A percentile compares a stretch with the other conserved stretches of the same genome.
Evolutionary conservation across 305 asterid species (phyloP).

Genomic region (Fraxinus paxiana): DNA sequence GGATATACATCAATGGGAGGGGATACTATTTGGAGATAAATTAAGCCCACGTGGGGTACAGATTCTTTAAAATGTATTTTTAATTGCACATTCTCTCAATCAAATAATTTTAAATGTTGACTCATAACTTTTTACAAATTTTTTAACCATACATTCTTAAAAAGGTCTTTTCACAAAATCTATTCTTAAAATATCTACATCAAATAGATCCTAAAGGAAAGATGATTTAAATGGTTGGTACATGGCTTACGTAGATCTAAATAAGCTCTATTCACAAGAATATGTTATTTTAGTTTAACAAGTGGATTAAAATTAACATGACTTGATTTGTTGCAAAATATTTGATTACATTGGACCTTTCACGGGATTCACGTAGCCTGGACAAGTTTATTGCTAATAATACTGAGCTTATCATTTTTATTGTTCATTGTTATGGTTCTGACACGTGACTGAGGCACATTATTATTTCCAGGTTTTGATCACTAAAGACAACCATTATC

Average conservation of each 20-base stretch:
- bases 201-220: not conserved
- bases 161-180: not conserved
- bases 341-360: not conserved
- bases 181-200: not conserved
- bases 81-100: not conserved
- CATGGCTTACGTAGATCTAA: not conserved
- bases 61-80: not conserved
- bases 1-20: not conserved
- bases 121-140: not conserved
- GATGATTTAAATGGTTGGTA: not conserved
- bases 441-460: not conserved
- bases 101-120: not conserved
- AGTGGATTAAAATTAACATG: not conserved
- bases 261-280: not conserved
- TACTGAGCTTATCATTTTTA: not conserved
- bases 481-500: not conserved
- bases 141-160: not conserved
- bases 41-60: not conserved
- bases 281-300: not conserved
- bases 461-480: not conserved
- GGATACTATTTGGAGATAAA: slow-evolving; percentile 47
- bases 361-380: not conserved
- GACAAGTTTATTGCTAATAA: not conserved
- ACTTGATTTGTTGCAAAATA: not conserved
- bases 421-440: not conserved